Conservation (phyloP, 2,329 filamentous ascomycete species). For the Hypocreales sp. region DNA sequence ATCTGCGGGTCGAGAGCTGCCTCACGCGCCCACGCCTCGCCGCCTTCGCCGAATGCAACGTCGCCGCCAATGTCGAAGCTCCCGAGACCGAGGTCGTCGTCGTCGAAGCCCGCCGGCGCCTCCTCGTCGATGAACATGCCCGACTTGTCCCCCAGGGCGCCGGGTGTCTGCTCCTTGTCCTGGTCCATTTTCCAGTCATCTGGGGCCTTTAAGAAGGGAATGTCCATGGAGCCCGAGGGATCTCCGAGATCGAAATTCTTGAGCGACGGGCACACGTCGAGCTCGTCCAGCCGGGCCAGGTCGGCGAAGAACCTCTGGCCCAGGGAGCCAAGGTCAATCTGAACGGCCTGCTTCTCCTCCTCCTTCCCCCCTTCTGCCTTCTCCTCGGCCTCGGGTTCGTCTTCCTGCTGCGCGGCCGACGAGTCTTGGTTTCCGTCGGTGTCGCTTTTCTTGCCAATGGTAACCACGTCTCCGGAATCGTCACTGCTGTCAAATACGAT, state of each 20-base stretch:
- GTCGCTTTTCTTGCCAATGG: slow-evolving; percentile 18
- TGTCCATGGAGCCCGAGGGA: slow-evolving; percentile 68
- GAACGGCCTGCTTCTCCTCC: slow-evolving; percentile 28
- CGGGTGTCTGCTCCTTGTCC: slow-evolving; percentile 43
- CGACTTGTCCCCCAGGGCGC: slow-evolving; percentile 48
- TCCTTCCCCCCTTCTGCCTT: slow-evolving; percentile 27
- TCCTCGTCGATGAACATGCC: slow-evolving; percentile 80
- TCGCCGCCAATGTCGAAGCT: slow-evolving; percentile 58
- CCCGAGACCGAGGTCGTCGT: slow-evolving; percentile 56
- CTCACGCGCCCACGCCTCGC: slow-evolving; percentile 88
- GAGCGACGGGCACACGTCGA: slow-evolving; percentile 88
- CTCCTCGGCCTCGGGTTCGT: slow-evolving; percentile 13
- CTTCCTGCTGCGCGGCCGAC: slow-evolving; percentile 7
- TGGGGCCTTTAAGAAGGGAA: slow-evolving; percentile 79
- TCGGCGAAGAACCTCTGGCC: slow-evolving; percentile 77
- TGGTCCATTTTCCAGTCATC: slow-evolving; percentile 71
- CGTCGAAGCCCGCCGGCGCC: slow-evolving; percentile 58
- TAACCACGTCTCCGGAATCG: slow-evolving; percentile 44
- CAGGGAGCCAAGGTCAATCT: slow-evolving; percentile 65
- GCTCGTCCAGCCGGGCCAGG: slow-evolving; percentile 57
- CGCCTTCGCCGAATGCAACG: slow-evolving; percentile 84
- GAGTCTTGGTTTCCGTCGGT: slow-evolving; percentile 15
- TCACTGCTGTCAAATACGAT: slow-evolving; percentile 99
- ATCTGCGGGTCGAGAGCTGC: slow-evolving; percentile 77
- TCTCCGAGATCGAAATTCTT: slow-evolving; percentile 89